Percentiles rank a stretch among this genome's conserved stretches.
These are phyloP conservation scores for Nigrospora sphaerica DNA, from an alignment of 2,329 filamentous ascomycete species.

Conservation along the genomic window DNA sequence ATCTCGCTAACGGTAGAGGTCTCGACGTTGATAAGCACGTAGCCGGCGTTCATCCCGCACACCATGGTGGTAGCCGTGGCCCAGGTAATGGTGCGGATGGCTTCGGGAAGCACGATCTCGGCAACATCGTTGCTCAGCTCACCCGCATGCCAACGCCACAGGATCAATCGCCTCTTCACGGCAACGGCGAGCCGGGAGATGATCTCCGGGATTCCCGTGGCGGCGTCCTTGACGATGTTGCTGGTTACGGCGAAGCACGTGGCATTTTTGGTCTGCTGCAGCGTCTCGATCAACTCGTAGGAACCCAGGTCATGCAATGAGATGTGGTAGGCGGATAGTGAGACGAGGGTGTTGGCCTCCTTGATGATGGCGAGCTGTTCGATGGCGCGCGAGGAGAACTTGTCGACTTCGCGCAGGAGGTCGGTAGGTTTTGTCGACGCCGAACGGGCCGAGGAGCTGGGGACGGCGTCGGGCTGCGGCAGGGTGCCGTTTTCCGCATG, in stretches of 20 bases:
- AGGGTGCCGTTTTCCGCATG: conserved; percentile 12
- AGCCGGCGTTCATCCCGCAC: conserved; percentile 85
- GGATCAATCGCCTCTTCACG: conserved; percentile 79
- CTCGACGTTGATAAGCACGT: conserved; percentile 80
- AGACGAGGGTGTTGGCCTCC: conserved; percentile 85
- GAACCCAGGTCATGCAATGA: conserved; percentile 84
- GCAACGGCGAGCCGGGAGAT: conserved; percentile 88
- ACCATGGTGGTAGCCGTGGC: conserved; percentile 79
- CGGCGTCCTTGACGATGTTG: conserved; percentile 85
- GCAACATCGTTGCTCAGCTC: conserved; percentile 5
- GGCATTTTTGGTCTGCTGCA: conserved; percentile 80
- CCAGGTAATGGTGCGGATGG: conserved; percentile 87
- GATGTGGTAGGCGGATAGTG: conserved; percentile 82
- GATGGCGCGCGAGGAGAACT: conserved; percentile 83
- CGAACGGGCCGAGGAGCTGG: conserved; percentile 17
- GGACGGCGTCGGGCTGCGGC: conserved; percentile 17
- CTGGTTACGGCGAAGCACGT: conserved; percentile 88
- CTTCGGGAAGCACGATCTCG: conserved; percentile 53
- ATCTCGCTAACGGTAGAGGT: conserved; percentile 71
- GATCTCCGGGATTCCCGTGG: conserved; percentile 84
- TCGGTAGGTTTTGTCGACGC: conserved; percentile 59
- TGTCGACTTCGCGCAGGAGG: conserved; percentile 84
- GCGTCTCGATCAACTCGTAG: conserved; percentile 72
- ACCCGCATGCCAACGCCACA: conserved; percentile 74
- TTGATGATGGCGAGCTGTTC: conserved; percentile 95